phyloP scores from a whole-genome alignment of 2,329 filamentous ascomycete genomes.

The Cercospora sesami region DNA sequence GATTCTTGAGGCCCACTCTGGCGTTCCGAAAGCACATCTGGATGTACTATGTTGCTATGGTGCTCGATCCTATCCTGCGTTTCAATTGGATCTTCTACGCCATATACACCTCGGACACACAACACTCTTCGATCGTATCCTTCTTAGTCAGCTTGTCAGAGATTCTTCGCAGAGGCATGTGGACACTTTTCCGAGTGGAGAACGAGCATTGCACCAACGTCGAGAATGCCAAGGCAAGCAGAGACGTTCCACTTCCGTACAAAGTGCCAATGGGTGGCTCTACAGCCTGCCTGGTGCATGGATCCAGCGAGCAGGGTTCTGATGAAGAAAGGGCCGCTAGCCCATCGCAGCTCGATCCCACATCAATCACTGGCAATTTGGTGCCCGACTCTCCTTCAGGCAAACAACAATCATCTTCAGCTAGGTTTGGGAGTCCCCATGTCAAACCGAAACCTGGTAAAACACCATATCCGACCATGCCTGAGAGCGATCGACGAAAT shows the following conservation, averaged over 20 bases:
- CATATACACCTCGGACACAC: conserved; percentile 74
- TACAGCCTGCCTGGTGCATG: background rate
- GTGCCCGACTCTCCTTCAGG: background rate
- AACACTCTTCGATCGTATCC: conserved; percentile 79
- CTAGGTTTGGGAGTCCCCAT: background rate
- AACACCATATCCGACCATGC: background rate
- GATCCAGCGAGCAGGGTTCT: background rate
- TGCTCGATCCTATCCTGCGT: conserved; percentile 77
- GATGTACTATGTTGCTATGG: conserved; percentile 84
- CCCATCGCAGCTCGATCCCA: background rate
- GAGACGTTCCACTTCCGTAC: conserved; percentile 25
- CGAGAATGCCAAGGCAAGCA: conserved; percentile 35
- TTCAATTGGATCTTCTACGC: conserved; percentile 95
- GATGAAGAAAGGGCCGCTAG: background rate
- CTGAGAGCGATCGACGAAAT: conserved; percentile 1
- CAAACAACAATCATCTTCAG: background rate
- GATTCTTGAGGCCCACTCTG: conserved; percentile 69
- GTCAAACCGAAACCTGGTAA: conserved; percentile 7
- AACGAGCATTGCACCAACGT: conserved; percentile 97
- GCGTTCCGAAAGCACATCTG: conserved; percentile 72
- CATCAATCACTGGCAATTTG: background rate
- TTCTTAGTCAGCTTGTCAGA: conserved; percentile 79
- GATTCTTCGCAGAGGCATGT: conserved; percentile 80
- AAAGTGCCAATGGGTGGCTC: conserved; percentile 13
- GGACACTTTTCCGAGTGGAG: conserved; percentile 91